A percentile compares a stretch with the other conserved stretches of the same genome.
Conservation (phyloP, 2,329 filamentous ascomycete genomes). For the Fusarium sp. region DNA sequence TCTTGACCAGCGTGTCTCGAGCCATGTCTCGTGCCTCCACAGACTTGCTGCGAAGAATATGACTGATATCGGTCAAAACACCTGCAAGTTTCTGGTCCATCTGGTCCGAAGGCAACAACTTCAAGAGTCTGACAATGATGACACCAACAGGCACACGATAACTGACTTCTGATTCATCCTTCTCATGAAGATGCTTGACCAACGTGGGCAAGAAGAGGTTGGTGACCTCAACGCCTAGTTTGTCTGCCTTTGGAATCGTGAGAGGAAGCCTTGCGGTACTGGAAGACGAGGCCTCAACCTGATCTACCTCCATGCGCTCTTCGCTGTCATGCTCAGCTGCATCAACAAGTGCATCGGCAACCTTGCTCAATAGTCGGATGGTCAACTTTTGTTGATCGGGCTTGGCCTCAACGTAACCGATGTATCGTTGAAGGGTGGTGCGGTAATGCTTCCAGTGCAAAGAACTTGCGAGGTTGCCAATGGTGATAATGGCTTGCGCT, state of each 20-base stretch:
- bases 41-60: slow-evolving; percentile 89
- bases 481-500: slow-evolving; percentile 84
- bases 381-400: slow-evolving; percentile 87
- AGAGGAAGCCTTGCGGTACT: slow-evolving; percentile 62
- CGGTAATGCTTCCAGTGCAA: slow-evolving; percentile 93
- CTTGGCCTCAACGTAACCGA: slow-evolving; percentile 82
- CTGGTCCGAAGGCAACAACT: slow-evolving; percentile 78
- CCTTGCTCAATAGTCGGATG: slow-evolving; percentile 81
- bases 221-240: slow-evolving; percentile 77
- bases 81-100: slow-evolving; percentile 81
- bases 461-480: slow-evolving; percentile 78
- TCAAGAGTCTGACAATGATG: slow-evolving; percentile 87
- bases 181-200: slow-evolving; percentile 88
- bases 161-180: slow-evolving; percentile 94
- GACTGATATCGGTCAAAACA: slow-evolving; percentile 90
- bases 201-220: slow-evolving; percentile 82
- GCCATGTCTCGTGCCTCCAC: slow-evolving; percentile 92
- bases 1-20: slow-evolving; percentile 85
- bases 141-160: slow-evolving; percentile 90
- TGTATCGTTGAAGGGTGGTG: slow-evolving; percentile 84
- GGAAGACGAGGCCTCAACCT: slow-evolving; percentile 40
- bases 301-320: slow-evolving; percentile 59
- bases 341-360: slow-evolving; percentile 79
- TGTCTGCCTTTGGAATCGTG: slow-evolving; percentile 74
- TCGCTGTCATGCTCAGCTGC: slow-evolving; percentile 59